These are phyloP conservation scores for Mucor circinelloides DNA, from an alignment of 371 early-diverging fungal genomes.

Conservation along the genomic window DNA sequence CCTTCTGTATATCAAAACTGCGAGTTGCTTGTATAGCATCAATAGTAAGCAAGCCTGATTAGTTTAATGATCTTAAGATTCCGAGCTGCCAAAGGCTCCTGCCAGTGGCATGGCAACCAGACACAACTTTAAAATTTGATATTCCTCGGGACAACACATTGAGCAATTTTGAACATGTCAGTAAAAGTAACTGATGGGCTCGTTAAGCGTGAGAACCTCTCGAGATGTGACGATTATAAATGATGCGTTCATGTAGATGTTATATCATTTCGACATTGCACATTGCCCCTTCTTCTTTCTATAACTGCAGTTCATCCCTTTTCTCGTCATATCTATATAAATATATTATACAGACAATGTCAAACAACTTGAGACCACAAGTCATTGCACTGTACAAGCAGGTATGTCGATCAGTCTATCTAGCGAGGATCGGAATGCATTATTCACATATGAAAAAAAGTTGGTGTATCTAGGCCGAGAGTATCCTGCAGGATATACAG, in stretches of 20 bases:
- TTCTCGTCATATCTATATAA: background rate
- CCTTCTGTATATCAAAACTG: background rate
- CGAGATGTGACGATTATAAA: constrained; percentile 3
- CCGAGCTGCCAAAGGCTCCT: too few species aligned
- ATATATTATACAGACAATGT: background rate
- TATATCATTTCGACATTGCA: background rate
- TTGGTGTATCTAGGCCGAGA: constrained; percentile 63
- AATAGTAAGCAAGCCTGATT: background rate
- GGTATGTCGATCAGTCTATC: constrained; percentile 23
- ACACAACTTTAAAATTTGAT: too few species aligned
- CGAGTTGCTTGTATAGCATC: background rate
- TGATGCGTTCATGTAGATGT: background rate
- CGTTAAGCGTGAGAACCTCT: constrained; percentile 4
- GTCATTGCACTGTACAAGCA: constrained; percentile 60
- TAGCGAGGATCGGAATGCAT: background rate
- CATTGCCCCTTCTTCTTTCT: background rate
- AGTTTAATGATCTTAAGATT: background rate
- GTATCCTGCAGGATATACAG: constrained; percentile 59
- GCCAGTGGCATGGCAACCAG: too few species aligned
- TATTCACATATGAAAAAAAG: constrained; percentile 25
- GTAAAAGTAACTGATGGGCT: background rate
- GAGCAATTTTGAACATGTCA: background rate
- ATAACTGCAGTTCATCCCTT: background rate
- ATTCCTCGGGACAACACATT: background rate
- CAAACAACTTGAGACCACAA: constrained; percentile 40